Evolutionary conservation across 2,329 filamentous ascomycete species (phyloP).

Genomic region (Stagonosporopsis chrysanthemi): DNA sequence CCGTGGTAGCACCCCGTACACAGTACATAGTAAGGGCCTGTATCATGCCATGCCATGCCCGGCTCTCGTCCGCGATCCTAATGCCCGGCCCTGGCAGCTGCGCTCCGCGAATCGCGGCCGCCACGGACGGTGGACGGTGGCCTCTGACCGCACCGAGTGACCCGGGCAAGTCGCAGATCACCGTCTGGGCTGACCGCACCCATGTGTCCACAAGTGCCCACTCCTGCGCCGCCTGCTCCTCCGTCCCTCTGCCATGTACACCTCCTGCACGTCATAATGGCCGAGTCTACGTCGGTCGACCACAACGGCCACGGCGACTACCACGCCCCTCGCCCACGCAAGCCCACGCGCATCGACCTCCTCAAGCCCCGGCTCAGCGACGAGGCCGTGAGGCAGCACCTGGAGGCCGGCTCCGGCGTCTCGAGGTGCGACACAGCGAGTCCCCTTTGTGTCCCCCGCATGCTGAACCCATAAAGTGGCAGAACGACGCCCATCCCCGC

Average conservation of each 20-base stretch:
- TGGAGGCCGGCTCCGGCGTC: conserved; percentile 40
- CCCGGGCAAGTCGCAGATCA: conserved; percentile 34
- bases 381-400: conserved; percentile 33
- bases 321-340: conserved; percentile 47
- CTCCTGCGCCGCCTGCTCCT: neutral
- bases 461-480: conserved; percentile 64
- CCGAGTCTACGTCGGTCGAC: conserved; percentile 44
- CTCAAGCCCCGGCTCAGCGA: conserved; percentile 47
- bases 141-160: conserved; percentile 31
- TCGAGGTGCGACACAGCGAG: conserved; percentile 53
- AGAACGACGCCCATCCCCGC: conserved; percentile 82
- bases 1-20: neutral
- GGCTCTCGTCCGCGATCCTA: neutral
- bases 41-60: neutral
- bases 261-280: conserved; percentile 27
- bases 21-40: neutral
- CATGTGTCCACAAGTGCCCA: conserved; percentile 21
- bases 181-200: conserved; percentile 41
- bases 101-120: conserved; percentile 13
- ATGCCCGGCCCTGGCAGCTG: neutral
- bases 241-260: conserved; percentile 32
- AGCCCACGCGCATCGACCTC: conserved; percentile 45
- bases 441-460: neutral
- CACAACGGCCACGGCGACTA: conserved; percentile 38
- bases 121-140: conserved; percentile 8